phyloP scores from a whole-genome alignment of 2,329 filamentous ascomycete species.

The Aspergillus versicolor region DNA sequence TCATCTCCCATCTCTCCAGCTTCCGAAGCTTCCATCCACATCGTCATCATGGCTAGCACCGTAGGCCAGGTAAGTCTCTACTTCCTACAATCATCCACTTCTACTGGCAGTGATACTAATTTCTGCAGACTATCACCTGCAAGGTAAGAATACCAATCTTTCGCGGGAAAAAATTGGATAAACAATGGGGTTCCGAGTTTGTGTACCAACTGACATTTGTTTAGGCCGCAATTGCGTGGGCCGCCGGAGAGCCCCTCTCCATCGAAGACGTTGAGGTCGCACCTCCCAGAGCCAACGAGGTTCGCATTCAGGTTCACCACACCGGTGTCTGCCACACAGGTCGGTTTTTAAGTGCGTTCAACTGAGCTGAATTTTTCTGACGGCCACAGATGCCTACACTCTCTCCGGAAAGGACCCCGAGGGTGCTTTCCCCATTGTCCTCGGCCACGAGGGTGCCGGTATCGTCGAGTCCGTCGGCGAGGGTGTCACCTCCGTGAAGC shows the following conservation, averaged over 20 bases:
- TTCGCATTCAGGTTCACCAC: constrained; percentile 95
- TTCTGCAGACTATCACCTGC: constrained; percentile 79
- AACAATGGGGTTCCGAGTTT: not conserved
- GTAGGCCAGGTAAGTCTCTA: constrained; percentile 53
- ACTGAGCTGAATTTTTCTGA: constrained; percentile 1
- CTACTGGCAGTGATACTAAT: constrained; percentile 12
- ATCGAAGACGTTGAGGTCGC: constrained; percentile 92
- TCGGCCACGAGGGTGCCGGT: constrained; percentile 88
- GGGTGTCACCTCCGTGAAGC: constrained; percentile 91
- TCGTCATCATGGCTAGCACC: constrained; percentile 52
- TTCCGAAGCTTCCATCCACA: not conserved
- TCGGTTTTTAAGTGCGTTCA: constrained; percentile 35
- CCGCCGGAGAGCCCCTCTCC: constrained; percentile 82
- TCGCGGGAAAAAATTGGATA: not conserved
- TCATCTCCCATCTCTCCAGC: not conserved
- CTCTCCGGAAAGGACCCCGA: constrained; percentile 96
- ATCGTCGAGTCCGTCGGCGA: constrained; percentile 92
- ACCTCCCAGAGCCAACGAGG: constrained; percentile 86
- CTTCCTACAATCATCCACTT: not conserved
- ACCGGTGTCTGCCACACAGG: constrained; percentile 98
- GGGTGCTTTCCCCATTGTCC: constrained; percentile 84
- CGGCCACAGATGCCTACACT: constrained; percentile 75
- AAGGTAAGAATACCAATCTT: constrained; percentile 52
- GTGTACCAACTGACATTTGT: constrained; percentile 7
- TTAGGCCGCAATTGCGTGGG: constrained; percentile 93